Base-by-base conservation (phyloP, 1,284 basidiomycete genomes). In the Cryptococcus wingfieldii region DNA sequence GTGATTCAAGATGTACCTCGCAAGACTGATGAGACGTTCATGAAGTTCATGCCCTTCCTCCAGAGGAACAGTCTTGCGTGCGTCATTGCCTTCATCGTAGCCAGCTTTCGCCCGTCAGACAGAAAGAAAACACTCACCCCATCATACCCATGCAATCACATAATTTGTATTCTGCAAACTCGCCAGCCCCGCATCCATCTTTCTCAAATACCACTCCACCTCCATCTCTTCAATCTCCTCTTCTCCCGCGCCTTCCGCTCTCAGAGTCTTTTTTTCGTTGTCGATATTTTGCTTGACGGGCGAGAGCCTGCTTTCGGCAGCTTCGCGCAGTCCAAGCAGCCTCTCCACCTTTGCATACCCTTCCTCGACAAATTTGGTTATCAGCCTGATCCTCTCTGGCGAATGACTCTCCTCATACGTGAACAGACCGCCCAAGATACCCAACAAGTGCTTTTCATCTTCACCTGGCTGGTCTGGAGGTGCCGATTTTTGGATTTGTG, bases 111-210 rank as follows among this genome's bases (percentile, higher is more conserved):
- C 19, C 19, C 19, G 1, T 1, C 19, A 2, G 19, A 19, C 19
- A 19, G 19, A 19, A 19, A 23, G 43, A 45, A 45, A 25, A 5
- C 9, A 72, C 88, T 59, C 77, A 94, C 92, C 34, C 93, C 96
- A 67, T 98, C 96, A 66, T 98, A 98, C 77, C 96, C 96, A 99
- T 1, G 89, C 93, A 27, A 98, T 76, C 50, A 97, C 86, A 61
- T 94, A 96, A 75, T 98, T 94, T 19, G 90, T 83, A 16, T 87
- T 88, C 69, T 98, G 95, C 10, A 98, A 75, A 1, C 87, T 88
- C 70, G 89, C 94, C 38, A 97, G 77, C 0, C 95, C 96, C 2
- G 85, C 84, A 54, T 96, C 92, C 27, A 98, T 77, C 42, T 88
- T 83, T 18, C 85, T 83, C 19, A 97, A 78, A 75, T 98, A 97